These are phyloP conservation scores for Phyllosticta citribraziliensis DNA, from an alignment of 2,329 filamentous ascomycete species.

Conservation along the genomic window DNA sequence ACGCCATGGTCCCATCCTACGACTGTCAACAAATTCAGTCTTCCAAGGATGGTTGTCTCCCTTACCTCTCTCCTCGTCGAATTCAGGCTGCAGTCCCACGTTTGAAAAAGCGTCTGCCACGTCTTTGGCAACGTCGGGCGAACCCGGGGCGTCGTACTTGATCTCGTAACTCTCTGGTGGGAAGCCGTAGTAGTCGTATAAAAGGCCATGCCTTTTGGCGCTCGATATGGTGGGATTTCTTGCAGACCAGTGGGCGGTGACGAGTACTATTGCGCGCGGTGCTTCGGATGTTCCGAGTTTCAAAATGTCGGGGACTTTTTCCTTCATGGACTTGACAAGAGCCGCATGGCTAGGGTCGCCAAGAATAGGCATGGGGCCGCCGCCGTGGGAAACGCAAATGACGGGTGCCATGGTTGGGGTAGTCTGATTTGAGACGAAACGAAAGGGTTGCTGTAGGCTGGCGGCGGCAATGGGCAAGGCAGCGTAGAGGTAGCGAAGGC, in stretches of 20 bases:
- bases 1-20: slow-evolving; percentile 52
- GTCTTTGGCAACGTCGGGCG: slow-evolving; percentile 42
- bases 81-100: slow-evolving; percentile 34
- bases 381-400: slow-evolving; percentile 31
- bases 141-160: slow-evolving; percentile 48
- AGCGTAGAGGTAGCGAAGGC: neutral
- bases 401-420: slow-evolving; percentile 23
- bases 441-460: slow-evolving; percentile 1
- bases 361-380: slow-evolving; percentile 48
- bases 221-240: slow-evolving; percentile 43
- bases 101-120: slow-evolving; percentile 37
- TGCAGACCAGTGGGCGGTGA: slow-evolving; percentile 51
- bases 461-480: neutral
- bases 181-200: slow-evolving; percentile 53
- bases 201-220: slow-evolving; percentile 36
- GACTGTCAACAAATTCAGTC: neutral
- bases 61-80: slow-evolving; percentile 24
- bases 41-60: neutral
- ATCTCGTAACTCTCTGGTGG: slow-evolving; percentile 46
- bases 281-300: slow-evolving; percentile 42
- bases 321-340: slow-evolving; percentile 44
- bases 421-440: slow-evolving; percentile 2
- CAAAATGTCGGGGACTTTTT: slow-evolving; percentile 46
- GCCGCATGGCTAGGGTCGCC: slow-evolving; percentile 43
- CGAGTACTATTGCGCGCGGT: slow-evolving; percentile 44